phyloP scores from a whole-genome alignment of 1,284 basidiomycete genomes.

The Cronartium ribicola region DNA sequence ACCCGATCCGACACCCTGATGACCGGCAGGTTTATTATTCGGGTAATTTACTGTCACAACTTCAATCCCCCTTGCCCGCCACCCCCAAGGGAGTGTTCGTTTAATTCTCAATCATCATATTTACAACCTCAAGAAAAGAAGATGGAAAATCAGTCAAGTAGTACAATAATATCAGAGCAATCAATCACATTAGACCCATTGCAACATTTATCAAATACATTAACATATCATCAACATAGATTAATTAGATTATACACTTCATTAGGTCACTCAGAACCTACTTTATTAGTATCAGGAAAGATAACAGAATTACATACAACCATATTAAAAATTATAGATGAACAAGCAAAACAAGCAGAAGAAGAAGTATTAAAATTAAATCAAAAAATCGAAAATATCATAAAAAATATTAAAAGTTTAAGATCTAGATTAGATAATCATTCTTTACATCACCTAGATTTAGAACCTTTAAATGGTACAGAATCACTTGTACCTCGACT shows the following conservation, averaged over 20 bases:
- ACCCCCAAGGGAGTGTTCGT: too few species aligned
- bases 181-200: conserved; percentile 15
- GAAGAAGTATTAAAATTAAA: conserved; percentile 27
- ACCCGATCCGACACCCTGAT: too few species aligned
- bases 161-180: background rate
- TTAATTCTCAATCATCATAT: background rate
- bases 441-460: conserved; percentile 11
- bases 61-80: too few species aligned
- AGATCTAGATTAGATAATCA: conserved; percentile 22
- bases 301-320: conserved; percentile 26
- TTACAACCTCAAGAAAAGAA: background rate
- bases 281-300: conserved; percentile 17
- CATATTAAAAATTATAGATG: conserved; percentile 30
- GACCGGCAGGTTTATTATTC: too few species aligned
- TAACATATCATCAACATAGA: conserved; percentile 29
- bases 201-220: conserved; percentile 21
- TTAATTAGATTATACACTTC: conserved; percentile 32
- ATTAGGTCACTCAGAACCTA: conserved; percentile 31
- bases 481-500: conserved; percentile 23
- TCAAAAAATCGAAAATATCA: conserved; percentile 7
- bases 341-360: conserved; percentile 25
- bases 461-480: conserved; percentile 8
- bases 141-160: background rate
- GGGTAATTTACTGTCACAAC: too few species aligned
- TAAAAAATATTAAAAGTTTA: conserved; percentile 16